Percentiles rank a stretch among this genome's conserved stretches.
Conservation (phyloP, 805 yeast genomes). For the Kodamaea sagamina region DNA sequence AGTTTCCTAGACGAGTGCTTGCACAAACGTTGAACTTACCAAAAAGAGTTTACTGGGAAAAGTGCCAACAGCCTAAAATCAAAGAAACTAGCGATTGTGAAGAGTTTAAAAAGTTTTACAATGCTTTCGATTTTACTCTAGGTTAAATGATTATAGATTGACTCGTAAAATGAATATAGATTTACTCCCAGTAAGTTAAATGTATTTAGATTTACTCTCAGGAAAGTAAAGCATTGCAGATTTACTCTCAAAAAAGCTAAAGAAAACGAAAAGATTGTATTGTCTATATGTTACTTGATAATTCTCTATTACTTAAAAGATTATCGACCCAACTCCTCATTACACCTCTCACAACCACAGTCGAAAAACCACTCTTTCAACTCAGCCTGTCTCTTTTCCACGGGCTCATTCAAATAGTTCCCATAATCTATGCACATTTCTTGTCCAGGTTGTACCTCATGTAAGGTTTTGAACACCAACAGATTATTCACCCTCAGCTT, state of each 20-base stretch:
- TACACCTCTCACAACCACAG: conserved; percentile 55
- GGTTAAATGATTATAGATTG: too few relatives aligned
- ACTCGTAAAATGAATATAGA: too few relatives aligned
- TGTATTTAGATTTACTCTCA: too few relatives aligned
- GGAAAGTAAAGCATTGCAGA: too few relatives aligned
- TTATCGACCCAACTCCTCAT: conserved; percentile 23
- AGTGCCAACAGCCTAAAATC: conserved; percentile 63
- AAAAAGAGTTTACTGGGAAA: conserved; percentile 73
- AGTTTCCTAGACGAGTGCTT: conserved; percentile 79
- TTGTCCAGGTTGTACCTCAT: conserved; percentile 43
- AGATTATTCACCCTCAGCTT: conserved; percentile 44
- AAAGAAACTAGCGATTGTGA: conserved; percentile 68
- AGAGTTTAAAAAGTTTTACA: conserved; percentile 59
- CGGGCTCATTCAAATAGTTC: conserved; percentile 44
- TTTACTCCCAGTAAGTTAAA: too few relatives aligned
- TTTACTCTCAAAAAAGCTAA: too few relatives aligned
- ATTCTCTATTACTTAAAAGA: too few relatives aligned
- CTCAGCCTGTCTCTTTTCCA: conserved; percentile 41
- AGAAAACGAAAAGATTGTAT: neutral
- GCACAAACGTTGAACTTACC: conserved; percentile 64
- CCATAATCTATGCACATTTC: conserved; percentile 66
- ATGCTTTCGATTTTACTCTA: conserved; percentile 57
- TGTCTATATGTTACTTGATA: too few relatives aligned
- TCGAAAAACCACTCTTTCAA: conserved; percentile 60
- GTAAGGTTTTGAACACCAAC: conserved; percentile 45